A percentile compares a stretch with the other conserved stretches of the same genome.
These are phyloP conservation scores for Micractinium sp. DNA, from an alignment of 139 green algal genomes.

Conservation along the genomic window DNA sequence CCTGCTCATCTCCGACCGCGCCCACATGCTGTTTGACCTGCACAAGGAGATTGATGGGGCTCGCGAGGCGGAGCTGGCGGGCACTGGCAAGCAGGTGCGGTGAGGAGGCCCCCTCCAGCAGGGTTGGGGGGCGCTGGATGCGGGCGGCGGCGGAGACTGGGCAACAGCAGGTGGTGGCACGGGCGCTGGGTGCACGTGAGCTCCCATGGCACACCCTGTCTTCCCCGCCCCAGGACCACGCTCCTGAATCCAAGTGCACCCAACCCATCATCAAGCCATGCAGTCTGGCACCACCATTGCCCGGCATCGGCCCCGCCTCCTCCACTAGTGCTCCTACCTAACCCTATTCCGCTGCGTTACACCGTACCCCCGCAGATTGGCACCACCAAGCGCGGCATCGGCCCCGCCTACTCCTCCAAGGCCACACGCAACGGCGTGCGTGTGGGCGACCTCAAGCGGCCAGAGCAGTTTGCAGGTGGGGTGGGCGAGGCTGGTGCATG, in stretches of 20 bases:
- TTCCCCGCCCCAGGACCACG: too few species aligned
- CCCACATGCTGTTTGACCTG: slow-evolving; percentile 98
- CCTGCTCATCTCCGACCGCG: slow-evolving; percentile 86
- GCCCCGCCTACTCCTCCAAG: slow-evolving; percentile 96
- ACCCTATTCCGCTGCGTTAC: background rate
- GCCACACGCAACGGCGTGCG: slow-evolving; percentile 94
- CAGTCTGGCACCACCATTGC: too few species aligned
- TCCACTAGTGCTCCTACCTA: too few species aligned
- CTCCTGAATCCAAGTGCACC: too few species aligned
- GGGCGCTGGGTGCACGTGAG: background rate
- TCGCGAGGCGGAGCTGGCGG: slow-evolving; percentile 73
- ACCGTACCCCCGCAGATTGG: slow-evolving; percentile 79
- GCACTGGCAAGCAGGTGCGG: slow-evolving; percentile 32
- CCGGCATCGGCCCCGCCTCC: too few species aligned
- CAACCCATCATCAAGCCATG: background rate
- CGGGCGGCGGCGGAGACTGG: background rate
- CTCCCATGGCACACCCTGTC: too few species aligned
- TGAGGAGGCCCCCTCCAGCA: background rate
- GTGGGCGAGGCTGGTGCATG: background rate
- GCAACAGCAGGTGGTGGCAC: background rate
- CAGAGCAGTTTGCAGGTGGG: slow-evolving; percentile 63
- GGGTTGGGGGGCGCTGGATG: background rate
- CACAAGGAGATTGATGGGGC: slow-evolving; percentile 98
- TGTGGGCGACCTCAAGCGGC: slow-evolving; percentile 86
- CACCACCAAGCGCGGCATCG: slow-evolving; percentile 98